These are phyloP conservation scores for Brassica carinata DNA, from an alignment of 345 rosid species.

Conservation along the genomic window DNA sequence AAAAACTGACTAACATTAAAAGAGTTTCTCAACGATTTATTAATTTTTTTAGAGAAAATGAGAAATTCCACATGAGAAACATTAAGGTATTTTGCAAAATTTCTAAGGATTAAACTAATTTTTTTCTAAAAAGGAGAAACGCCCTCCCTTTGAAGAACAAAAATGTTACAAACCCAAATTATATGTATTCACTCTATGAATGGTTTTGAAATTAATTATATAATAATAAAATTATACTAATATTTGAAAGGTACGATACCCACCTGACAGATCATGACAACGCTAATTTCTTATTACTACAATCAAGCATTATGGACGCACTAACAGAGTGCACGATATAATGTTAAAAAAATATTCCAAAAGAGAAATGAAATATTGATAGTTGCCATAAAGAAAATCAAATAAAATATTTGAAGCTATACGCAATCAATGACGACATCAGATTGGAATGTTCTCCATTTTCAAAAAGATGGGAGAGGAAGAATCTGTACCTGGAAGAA, in stretches of 20 bases:
- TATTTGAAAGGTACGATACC: background rate
- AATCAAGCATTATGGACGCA: background rate
- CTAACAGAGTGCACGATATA: background rate
- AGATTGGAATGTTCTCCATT: background rate
- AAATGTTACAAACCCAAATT: background rate
- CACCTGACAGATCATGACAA: background rate
- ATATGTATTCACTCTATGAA: background rate
- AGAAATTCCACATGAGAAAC: too few species aligned
- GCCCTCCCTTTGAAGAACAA: background rate
- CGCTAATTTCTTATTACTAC: background rate
- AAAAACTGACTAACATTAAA: background rate
- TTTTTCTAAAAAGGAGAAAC: background rate
- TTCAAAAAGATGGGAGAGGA: background rate
- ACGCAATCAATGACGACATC: constrained; percentile 19
- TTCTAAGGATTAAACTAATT: too few species aligned
- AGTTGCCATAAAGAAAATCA: background rate
- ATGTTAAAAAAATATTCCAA: background rate
- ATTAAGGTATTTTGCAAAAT: too few species aligned
- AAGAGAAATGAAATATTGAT: constrained; percentile 10
- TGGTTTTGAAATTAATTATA: too few species aligned
- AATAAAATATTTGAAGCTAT: background rate
- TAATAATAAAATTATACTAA: too few species aligned
- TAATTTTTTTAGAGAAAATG: too few species aligned
- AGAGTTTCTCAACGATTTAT: background rate
- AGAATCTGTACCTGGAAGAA: constrained; percentile 57